Evolutionary conservation across 164 flowering plant genomes (phyloP).

Genomic region (Dillenia suffruticosa): DNA sequence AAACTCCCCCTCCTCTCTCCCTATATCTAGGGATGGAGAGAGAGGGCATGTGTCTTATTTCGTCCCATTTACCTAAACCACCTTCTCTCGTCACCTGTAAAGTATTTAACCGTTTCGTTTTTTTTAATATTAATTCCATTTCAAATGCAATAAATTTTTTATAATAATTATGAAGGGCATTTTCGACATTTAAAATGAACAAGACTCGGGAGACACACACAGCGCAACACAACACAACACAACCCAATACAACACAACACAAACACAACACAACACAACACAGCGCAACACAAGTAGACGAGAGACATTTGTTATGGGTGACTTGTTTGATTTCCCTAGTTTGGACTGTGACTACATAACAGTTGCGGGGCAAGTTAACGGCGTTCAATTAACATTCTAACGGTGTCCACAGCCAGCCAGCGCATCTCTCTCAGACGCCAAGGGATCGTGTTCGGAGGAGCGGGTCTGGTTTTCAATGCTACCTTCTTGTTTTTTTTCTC

Average conservation of each 20-base stretch:
- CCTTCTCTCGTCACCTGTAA: too few relatives aligned
- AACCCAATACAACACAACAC: not conserved
- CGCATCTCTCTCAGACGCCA: not conserved
- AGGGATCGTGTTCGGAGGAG: not conserved
- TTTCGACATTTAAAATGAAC: too few relatives aligned
- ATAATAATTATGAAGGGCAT: too few relatives aligned
- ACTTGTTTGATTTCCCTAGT: not conserved
- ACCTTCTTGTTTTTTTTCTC: not conserved
- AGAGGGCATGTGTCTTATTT: too few relatives aligned
- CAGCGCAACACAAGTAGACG: not conserved
- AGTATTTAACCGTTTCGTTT: too few relatives aligned
- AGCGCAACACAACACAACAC: not conserved
- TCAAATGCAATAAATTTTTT: too few relatives aligned
- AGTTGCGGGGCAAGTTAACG: too few relatives aligned
- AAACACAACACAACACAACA: not conserved
- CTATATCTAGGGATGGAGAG: too few relatives aligned
- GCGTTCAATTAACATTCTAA: conserved; percentile 2
- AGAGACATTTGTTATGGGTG: not conserved
- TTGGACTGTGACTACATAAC: too few relatives aligned
- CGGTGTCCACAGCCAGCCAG: not conserved
- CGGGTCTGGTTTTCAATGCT: not conserved
- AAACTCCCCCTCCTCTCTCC: too few relatives aligned
- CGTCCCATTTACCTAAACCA: too few relatives aligned
- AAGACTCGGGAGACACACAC: not conserved
- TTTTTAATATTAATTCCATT: too few relatives aligned